Conservation (phyloP, 495 filamentous ascomycete genomes). For the Tetracladium marchalianum region DNA sequence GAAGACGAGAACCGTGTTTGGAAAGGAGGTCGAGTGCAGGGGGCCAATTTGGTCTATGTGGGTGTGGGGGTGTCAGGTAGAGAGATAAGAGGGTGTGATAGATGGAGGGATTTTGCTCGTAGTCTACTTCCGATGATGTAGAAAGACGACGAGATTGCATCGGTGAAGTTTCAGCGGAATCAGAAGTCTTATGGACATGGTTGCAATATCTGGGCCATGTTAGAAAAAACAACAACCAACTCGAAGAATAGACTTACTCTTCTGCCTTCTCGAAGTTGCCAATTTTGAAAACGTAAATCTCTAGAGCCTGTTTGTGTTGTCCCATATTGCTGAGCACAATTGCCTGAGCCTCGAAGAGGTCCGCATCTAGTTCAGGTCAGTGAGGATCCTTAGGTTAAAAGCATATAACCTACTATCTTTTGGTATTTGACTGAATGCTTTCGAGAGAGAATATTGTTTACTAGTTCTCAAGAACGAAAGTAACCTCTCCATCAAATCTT, state of each 20-base stretch:
- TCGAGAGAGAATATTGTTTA: constrained; percentile 67
- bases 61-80: constrained; percentile 75
- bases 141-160: constrained; percentile 27
- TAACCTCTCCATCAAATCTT: constrained; percentile 51
- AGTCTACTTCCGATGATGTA: constrained; percentile 36
- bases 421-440: constrained; percentile 62
- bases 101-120: constrained; percentile 55
- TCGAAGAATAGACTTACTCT: constrained; percentile 47
- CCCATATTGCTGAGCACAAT: constrained; percentile 93
- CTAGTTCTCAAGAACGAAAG: constrained; percentile 67
- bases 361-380: constrained; percentile 46
- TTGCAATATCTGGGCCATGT: constrained; percentile 67
- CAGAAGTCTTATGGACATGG: constrained; percentile 56
- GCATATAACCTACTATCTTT: constrained; percentile 52
- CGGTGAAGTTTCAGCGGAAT: constrained; percentile 26
- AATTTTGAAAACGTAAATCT: constrained; percentile 95
- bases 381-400: constrained; percentile 1
- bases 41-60: constrained; percentile 59
- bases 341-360: constrained; percentile 84
- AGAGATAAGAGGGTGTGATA: constrained; percentile 86
- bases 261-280: constrained; percentile 82
- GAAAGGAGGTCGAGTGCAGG: constrained; percentile 83
- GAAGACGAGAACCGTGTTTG: constrained; percentile 83
- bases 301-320: constrained; percentile 83
- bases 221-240: neutral